Evolutionary conservation across 495 filamentous ascomycete species (phyloP).

Genomic region (Aspergillus ellipticus): DNA sequence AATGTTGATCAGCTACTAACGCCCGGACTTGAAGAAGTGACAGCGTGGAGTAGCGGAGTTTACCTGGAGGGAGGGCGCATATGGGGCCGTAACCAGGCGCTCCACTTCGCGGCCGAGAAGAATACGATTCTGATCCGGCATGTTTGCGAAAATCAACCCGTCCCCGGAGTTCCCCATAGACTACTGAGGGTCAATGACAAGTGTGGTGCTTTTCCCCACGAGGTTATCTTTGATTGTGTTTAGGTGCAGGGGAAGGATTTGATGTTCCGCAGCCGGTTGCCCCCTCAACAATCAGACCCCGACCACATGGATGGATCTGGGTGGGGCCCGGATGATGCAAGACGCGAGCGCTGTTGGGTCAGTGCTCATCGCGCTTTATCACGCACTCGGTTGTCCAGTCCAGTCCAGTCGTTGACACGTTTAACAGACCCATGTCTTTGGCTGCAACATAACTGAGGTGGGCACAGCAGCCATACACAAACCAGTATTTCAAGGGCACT

Average conservation of each 20-base stretch:
- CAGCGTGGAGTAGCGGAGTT: conserved; percentile 9
- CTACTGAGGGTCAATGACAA: not conserved
- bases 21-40: not conserved
- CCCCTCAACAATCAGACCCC: conserved; percentile 28
- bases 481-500: no score
- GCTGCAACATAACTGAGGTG: no score
- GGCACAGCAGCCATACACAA: no score
- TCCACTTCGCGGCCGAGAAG: conserved; percentile 33
- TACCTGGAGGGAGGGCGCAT: conserved; percentile 42
- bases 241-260: conserved; percentile 10
- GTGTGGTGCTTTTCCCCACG: not conserved
- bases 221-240: conserved; percentile 1
- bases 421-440: no score
- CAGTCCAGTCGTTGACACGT: no score
- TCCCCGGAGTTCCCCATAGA: not conserved
- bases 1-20: conserved; percentile 5
- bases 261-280: conserved; percentile 30
- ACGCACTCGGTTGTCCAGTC: no score
- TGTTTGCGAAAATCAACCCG: not conserved
- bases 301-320: not conserved
- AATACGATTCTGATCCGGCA: conserved; percentile 11
- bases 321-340: no score
- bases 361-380: no score
- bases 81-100: conserved; percentile 39
- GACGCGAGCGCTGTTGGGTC: no score